phyloP scores from a whole-genome alignment of 805 yeast genomes.

The Sugiyamaella smithiae region DNA sequence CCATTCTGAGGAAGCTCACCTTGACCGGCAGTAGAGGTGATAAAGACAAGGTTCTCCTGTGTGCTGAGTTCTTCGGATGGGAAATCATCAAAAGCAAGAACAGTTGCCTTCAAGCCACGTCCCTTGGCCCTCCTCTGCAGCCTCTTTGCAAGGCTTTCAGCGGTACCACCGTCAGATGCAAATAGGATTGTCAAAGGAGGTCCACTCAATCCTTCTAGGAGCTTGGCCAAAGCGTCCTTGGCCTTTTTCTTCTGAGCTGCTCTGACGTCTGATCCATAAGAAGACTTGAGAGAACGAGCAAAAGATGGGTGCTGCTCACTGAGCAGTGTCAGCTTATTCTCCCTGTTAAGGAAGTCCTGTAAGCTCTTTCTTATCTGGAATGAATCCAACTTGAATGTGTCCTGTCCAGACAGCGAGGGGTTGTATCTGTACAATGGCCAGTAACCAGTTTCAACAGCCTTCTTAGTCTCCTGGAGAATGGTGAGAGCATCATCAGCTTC shows the following conservation, averaged over 20 bases:
- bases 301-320: conserved; percentile 69
- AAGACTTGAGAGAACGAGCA: conserved; percentile 65
- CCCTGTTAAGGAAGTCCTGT: conserved; percentile 79
- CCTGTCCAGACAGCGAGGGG: conserved; percentile 52
- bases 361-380: conserved; percentile 73
- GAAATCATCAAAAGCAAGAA: conserved; percentile 67
- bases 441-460: conserved; percentile 88
- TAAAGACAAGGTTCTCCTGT: conserved; percentile 65
- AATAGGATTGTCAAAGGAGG: conserved; percentile 85
- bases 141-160: conserved; percentile 76
- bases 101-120: conserved; percentile 69
- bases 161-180: conserved; percentile 93
- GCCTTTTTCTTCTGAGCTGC: conserved; percentile 63
- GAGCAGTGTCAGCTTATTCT: conserved; percentile 78
- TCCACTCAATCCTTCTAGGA: conserved; percentile 84
- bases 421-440: conserved; percentile 93
- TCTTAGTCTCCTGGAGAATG: conserved; percentile 80
- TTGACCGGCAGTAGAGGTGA: conserved; percentile 78
- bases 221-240: conserved; percentile 68
- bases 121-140: conserved; percentile 74
- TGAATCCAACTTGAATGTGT: conserved; percentile 76
- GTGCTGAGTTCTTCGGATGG: conserved; percentile 69
- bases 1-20: conserved; percentile 87
- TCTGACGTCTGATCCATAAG: conserved; percentile 60
- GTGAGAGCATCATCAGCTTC: conserved; percentile 65